Conservation (phyloP, 1,284 basidiomycete genomes). For the Rhodotorula sp. region DNA sequence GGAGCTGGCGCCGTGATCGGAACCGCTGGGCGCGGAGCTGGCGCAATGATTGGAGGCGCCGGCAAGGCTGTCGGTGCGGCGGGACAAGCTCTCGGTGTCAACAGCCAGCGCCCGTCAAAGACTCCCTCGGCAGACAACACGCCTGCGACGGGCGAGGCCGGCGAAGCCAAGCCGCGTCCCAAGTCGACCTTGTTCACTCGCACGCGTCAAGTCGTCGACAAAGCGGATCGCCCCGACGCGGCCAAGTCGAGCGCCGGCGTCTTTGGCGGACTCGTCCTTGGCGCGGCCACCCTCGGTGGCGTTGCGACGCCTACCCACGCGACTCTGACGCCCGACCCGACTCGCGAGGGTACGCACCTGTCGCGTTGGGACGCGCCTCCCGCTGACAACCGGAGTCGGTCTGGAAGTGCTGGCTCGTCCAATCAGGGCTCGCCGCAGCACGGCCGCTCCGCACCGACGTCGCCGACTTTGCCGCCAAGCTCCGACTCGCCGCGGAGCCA, state of each 20-base stretch:
- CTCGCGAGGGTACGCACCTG: constrained; percentile 66
- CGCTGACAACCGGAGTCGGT: background rate
- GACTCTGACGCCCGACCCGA: constrained; percentile 64
- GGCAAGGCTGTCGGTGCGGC: constrained; percentile 11
- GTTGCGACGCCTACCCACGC: constrained; percentile 59
- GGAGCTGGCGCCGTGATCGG: constrained; percentile 25
- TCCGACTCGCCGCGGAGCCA: constrained; percentile 23
- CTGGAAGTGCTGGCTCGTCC: constrained; percentile 12
- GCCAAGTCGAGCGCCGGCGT: constrained; percentile 65
- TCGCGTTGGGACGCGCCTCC: constrained; percentile 55
- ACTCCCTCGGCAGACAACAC: constrained; percentile 9
- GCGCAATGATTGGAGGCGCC: constrained; percentile 18
- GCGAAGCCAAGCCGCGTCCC: constrained; percentile 14
- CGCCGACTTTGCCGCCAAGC: constrained; percentile 20
- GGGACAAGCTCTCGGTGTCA: constrained; percentile 7
- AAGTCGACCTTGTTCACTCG: constrained; percentile 11
- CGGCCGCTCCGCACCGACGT: constrained; percentile 6
- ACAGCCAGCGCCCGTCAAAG: constrained; percentile 5
- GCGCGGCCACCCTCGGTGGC: constrained; percentile 54
- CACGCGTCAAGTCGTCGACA: constrained; percentile 9
- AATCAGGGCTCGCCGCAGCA: constrained; percentile 16
- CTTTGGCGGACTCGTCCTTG: constrained; percentile 69
- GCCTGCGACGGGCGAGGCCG: background rate
- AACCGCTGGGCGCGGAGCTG: constrained; percentile 14
- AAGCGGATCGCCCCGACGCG: constrained; percentile 55